Evolutionary conservation across 2,329 filamentous ascomycete genomes (phyloP), one percentile per base, ranked within the genome.

Genomic region (Fusarium goolgardi): DNA sequence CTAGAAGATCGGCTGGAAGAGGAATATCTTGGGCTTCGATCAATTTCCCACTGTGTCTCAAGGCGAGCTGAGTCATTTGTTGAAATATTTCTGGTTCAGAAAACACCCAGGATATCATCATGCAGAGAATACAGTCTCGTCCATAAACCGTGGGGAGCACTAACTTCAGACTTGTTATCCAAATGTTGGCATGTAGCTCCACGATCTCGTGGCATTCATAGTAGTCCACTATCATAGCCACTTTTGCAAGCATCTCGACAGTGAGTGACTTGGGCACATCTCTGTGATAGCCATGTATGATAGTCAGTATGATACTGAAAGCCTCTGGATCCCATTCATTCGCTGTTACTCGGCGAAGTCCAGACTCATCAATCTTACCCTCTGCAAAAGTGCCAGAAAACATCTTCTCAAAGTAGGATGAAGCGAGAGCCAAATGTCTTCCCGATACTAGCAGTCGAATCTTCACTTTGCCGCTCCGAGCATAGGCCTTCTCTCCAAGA

Each of bases 171-270:
- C 1, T 1, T 3, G 18, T 11, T 1, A 75, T 39, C 74, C 72
- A 75, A 1, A 56, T n/a, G 0, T 43, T 34, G 1, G 16, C 20
- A 18, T 65, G 53, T 4, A 49, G 0, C 1, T 72, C 66, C 0
- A 67, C 5, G 2, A 27, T 41, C 5, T 77, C 75, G 8, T 70
- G 56, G n/a, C 71, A 76, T 4, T 72, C 44, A 13, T 72, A 76
- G 25, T 74, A 72, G 11, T 77, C 59, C 0, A 76, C 67, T 9
- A 77, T 35, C 10, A 72, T 69, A 0, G 73, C 69, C 1, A 76
- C 12, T 23, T 75, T 74, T 1, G 69, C 67, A 3, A 76, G 60
- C 55, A 66, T 67, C 5, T 73, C 65, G 3, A 75, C 41, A 0
- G 23, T 45, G 0, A 76, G 15, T 0, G 11, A 37, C 0, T 44